Conservation (phyloP, 371 early-diverging fungal genomes). For the Rhizopus sp. region DNA sequence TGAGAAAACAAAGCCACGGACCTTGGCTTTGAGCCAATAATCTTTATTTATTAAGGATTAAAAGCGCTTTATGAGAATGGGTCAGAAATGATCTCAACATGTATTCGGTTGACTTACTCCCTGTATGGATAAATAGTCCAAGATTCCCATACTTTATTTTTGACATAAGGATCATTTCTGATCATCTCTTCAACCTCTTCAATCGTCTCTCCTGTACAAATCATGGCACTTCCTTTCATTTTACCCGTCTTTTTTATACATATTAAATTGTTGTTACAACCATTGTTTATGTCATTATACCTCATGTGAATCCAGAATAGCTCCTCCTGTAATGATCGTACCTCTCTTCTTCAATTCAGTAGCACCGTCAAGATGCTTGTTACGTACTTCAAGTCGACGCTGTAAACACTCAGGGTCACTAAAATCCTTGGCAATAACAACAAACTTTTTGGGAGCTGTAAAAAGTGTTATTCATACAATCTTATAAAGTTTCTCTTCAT, state of each 20-base stretch:
- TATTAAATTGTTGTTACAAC: background rate
- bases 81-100: background rate
- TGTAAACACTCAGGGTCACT: slow-evolving; percentile 47
- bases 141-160: slow-evolving; percentile 63
- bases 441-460: slow-evolving; percentile 29
- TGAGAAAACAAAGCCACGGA: background rate
- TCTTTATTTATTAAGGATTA: too few species aligned
- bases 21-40: background rate
- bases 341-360: slow-evolving; percentile 29
- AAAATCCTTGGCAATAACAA: slow-evolving; percentile 55
- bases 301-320: slow-evolving; percentile 49
- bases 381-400: slow-evolving; percentile 51
- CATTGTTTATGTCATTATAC: slow-evolving; percentile 11
- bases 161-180: slow-evolving; percentile 53
- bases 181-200: slow-evolving; percentile 46
- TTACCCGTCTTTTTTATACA: slow-evolving; percentile 25
- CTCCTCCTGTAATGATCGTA: slow-evolving; percentile 49
- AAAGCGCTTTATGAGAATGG: background rate
- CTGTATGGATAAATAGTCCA: slow-evolving; percentile 49
- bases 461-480: background rate
- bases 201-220: slow-evolving; percentile 46
- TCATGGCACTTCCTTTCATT: slow-evolving; percentile 61
- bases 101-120: slow-evolving; percentile 3
- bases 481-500: background rate
- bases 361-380: slow-evolving; percentile 46